A percentile compares a stretch with the other conserved stretches of the same genome.
Conservation (phyloP, 306 rosid species). For the Corylus avellana region DNA sequence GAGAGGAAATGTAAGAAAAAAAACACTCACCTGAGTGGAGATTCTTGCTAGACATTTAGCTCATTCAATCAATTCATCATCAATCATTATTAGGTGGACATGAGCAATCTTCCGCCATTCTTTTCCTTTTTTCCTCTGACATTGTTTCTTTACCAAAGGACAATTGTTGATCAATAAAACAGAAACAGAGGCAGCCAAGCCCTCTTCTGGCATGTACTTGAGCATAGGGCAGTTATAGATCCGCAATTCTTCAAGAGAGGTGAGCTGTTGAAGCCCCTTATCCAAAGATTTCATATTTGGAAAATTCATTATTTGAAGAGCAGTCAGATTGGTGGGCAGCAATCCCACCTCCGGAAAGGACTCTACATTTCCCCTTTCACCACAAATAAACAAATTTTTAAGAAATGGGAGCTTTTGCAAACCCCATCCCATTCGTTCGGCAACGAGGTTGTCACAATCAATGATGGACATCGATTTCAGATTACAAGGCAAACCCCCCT, state of each 20-base stretch:
- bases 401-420: neutral
- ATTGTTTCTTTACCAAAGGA: neutral
- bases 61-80: too few species aligned
- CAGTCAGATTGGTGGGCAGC: too few species aligned
- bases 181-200: constrained; percentile 1
- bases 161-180: accelerated
- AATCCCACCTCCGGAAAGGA: too few species aligned
- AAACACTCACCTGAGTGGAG: too few species aligned
- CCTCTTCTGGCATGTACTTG: constrained; percentile 1
- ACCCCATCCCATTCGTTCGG: constrained; percentile 1
- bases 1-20: too few species aligned
- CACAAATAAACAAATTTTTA: accelerated
- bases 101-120: neutral
- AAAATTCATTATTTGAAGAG: too few species aligned
- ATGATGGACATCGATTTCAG: neutral
- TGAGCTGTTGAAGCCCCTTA: neutral
- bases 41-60: too few species aligned
- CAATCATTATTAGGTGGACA: too few species aligned
- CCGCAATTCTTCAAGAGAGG: too few species aligned
- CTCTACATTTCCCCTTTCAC: neutral
- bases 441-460: neutral
- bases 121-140: neutral
- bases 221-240: neutral
- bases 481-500: neutral
- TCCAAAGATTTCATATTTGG: neutral